phyloP scores from a whole-genome alignment of 75 land plant genomes.

The Pinus taeda region DNA sequence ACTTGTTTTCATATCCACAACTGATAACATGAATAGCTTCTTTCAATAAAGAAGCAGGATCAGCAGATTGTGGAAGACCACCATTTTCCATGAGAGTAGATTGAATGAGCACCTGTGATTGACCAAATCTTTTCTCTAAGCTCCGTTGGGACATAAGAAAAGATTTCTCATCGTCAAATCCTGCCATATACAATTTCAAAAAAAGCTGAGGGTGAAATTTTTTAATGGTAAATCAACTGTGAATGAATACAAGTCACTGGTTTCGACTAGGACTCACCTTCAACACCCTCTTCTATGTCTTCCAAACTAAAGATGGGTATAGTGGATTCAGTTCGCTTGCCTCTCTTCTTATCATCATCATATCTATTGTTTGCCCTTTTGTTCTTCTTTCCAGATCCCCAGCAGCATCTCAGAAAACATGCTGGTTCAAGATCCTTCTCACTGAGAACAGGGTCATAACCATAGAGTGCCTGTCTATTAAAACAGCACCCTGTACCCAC shows the following conservation, averaged over 20 bases:
- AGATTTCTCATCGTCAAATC: conserved; percentile 79
- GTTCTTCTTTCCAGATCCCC: conserved; percentile 68
- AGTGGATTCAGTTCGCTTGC: conserved; percentile 70
- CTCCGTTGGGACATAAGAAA: conserved; percentile 85
- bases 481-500: conserved; percentile 92
- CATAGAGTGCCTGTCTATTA: conserved; percentile 87
- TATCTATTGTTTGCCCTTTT: conserved; percentile 44
- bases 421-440: conserved; percentile 70
- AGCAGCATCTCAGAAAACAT: conserved; percentile 55
- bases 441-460: conserved; percentile 77
- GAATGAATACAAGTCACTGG: neutral
- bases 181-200: conserved; percentile 39
- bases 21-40: conserved; percentile 99
- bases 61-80: conserved; percentile 77
- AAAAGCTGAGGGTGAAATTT: neutral
- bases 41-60: conserved; percentile 76
- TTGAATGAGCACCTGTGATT: conserved; percentile 92
- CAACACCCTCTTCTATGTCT: conserved; percentile 84
- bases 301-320: conserved; percentile 83
- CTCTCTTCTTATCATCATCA: conserved; percentile 30
- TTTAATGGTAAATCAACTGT: neutral
- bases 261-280: conserved; percentile 36
- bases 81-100: conserved; percentile 88
- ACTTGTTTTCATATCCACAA: conserved; percentile 96
- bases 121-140: conserved; percentile 95